Evolutionary conservation across 495 filamentous ascomycete species (phyloP), one percentile per base, ranked within the genome.

Genomic region (Lasiosphaeris hirsuta): DNA sequence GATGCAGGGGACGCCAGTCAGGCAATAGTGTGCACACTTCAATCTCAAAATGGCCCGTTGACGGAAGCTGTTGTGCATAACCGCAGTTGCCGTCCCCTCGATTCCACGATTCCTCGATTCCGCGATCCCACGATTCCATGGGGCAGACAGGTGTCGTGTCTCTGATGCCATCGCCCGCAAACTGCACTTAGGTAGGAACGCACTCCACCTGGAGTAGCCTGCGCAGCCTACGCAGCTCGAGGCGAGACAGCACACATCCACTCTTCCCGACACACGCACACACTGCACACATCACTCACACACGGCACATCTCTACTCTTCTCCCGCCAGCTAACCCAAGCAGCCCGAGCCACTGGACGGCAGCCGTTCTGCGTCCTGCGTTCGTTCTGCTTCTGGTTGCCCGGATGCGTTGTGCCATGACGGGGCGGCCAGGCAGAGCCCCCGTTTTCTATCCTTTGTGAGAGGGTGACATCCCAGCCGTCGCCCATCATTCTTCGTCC

Each of bases 61-160:
- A 46, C 33, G 40, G 37, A 58, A 58, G 19, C 47, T 54, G 57
- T 59, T 59, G 10, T 53, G 57, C 57, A 59, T 54, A 54, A 54
- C 50, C 57, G 57, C 43, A 9, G 18, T 36, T 59, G 57, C 57
- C 50, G 50, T 34, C 57, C 47, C 19, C 18, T 58, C 38, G 23
- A 58, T 43, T 56, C 23, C 23, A 30, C 23, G 23, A 30, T 30
- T 5, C 23, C 23, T 30, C 23, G 23, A 30, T 30, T 30, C 23
- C 23, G 23, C 23, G 23, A 30, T 30, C 23, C 23, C 23, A 30
- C 23, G 23, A 30, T 30, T 35, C 39, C 37, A 44, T 38, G 38
- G 47, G 19, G 51, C 23, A 30, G 23, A 30, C 55, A 49, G 47
- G 45, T 40, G 46, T 42, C 35, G 45, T 40, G 46, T 42, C 35